These are phyloP conservation scores for Trametes cubensis DNA, from an alignment of 768 basidiomycete species.

Conservation along the genomic window DNA sequence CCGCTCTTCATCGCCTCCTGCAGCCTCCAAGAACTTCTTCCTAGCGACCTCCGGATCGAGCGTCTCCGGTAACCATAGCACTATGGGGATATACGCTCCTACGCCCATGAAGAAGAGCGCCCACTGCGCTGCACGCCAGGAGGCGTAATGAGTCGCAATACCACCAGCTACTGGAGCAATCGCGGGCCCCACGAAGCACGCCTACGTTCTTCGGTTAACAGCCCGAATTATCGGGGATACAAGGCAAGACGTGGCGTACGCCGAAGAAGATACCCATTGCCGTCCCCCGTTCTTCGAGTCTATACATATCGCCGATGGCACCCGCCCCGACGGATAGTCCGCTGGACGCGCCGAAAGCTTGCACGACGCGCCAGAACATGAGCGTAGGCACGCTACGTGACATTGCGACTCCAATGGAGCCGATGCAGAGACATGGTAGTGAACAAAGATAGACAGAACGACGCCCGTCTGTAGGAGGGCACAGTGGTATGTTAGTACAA, in stretches of 20 bases:
- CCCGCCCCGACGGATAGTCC: conserved; percentile 58
- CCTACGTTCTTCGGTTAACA: conserved; percentile 35
- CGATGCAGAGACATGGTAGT: conserved; percentile 60
- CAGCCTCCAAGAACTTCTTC: conserved; percentile 48
- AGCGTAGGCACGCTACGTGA: conserved; percentile 48
- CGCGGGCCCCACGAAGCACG: conserved; percentile 58
- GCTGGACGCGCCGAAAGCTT: conserved; percentile 64
- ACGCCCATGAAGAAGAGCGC: conserved; percentile 45
- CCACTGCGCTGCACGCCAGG: conserved; percentile 66
- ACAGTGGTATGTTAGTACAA: not conserved
- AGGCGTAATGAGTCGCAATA: conserved; percentile 56
- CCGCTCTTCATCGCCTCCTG: conserved; percentile 5
- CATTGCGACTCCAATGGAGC: conserved; percentile 59
- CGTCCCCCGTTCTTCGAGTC: conserved; percentile 58
- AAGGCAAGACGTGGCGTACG: conserved; percentile 34
- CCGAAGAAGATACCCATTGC: conserved; percentile 63
- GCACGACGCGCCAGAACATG: conserved; percentile 63
- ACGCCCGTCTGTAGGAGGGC: conserved; percentile 57
- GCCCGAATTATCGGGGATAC: not conserved
- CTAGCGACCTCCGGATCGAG: conserved; percentile 47
- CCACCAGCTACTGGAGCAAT: conserved; percentile 64
- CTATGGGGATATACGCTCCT: conserved; percentile 42
- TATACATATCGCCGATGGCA: conserved; percentile 68
- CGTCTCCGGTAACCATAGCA: conserved; percentile 64
- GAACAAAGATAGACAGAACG: conserved; percentile 58